Percentiles rank a stretch among this genome's conserved stretches.
Evolutionary conservation across 2,329 filamentous ascomycete genomes (phyloP).

Genomic region (Aotearoamyces nothofagi): DNA sequence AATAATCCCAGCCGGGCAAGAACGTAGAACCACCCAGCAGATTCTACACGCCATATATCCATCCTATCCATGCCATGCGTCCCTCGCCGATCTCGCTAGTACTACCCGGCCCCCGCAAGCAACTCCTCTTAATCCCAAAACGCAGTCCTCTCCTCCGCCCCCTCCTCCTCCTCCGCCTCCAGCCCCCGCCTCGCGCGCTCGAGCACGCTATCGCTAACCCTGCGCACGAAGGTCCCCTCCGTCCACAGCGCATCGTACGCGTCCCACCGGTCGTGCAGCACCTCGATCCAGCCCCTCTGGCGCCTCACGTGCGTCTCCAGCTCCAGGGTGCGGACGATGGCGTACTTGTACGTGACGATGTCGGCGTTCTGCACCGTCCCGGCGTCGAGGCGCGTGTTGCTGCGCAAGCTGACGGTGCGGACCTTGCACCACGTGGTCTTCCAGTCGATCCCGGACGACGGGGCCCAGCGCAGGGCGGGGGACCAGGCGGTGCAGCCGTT

Average conservation of each 20-base stretch:
- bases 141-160: too few species aligned
- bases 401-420: constrained; percentile 7
- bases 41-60: too few species aligned
- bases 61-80: too few species aligned
- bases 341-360: constrained; percentile 6
- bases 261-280: constrained; percentile 10
- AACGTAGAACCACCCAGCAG: too few species aligned
- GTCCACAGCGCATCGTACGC: neutral
- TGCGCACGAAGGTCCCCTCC: too few species aligned
- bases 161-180: too few species aligned
- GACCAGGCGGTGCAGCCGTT: constrained; percentile 43
- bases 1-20: too few species aligned
- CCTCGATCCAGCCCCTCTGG: constrained; percentile 10
- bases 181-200: too few species aligned
- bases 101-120: too few species aligned
- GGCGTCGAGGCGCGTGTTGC: constrained; percentile 5
- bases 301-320: constrained; percentile 9
- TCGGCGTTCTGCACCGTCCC: constrained; percentile 6
- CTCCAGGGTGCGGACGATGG: constrained; percentile 2
- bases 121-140: too few species aligned
- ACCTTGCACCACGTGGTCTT: constrained; percentile 12
- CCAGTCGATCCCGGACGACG: constrained; percentile 13
- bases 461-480: constrained; percentile 7
- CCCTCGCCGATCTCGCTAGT: too few species aligned
- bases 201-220: too few species aligned